A percentile compares a stretch with the other conserved stretches of the same genome.
These are phyloP conservation scores for Nepenthes gracilis DNA, from an alignment of 148 eudicot genomes.

Conservation along the genomic window DNA sequence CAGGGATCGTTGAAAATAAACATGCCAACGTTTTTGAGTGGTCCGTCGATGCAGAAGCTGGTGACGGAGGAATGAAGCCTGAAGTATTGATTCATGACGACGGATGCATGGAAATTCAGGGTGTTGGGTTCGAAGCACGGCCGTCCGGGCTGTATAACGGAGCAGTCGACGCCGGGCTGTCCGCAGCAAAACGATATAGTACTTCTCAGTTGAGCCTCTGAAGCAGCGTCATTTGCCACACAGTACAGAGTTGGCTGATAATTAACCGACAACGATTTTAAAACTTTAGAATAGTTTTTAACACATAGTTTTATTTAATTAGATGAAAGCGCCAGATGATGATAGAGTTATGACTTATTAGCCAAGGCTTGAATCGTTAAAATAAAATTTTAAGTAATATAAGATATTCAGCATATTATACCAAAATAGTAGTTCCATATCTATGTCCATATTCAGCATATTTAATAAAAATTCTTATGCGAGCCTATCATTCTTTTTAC, in stretches of 20 bases:
- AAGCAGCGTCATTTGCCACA: neutral
- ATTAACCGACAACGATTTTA: no score
- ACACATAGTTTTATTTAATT: neutral
- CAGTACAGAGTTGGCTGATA: neutral
- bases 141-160: neutral
- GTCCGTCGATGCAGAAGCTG: neutral
- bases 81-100: neutral
- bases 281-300: no score
- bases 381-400: no score
- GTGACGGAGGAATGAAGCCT: neutral
- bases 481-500: no score
- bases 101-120: neutral
- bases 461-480: no score
- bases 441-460: no score
- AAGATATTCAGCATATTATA: no score
- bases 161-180: neutral
- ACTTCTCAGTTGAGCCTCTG: neutral
- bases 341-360: no score
- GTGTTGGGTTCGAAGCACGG: neutral
- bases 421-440: no score
- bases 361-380: no score
- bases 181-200: neutral
- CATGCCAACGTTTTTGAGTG: neutral
- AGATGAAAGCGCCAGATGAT: neutral
- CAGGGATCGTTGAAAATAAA: neutral